Conservation (phyloP, 1,139 yeast species). For the Yamadazyma triangularis region DNA sequence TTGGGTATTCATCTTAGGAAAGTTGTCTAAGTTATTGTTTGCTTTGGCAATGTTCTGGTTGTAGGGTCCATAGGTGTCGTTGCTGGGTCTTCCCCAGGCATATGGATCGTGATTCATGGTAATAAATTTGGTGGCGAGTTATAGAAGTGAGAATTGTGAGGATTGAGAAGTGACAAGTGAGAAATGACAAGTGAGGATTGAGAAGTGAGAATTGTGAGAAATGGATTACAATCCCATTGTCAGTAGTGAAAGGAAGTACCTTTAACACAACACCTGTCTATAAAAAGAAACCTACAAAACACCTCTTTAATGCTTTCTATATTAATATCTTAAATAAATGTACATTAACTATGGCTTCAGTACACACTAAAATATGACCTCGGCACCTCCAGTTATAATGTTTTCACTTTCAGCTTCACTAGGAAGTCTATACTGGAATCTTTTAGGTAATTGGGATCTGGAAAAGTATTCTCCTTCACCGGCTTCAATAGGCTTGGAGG, state of each 20-base stretch:
- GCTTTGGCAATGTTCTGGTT: constrained; percentile 66
- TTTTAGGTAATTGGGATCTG: constrained; percentile 60
- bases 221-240: too few relatives aligned
- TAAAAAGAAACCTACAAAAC: too few relatives aligned
- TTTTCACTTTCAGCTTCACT: constrained; percentile 68
- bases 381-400: constrained; percentile 77
- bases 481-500: constrained; percentile 33
- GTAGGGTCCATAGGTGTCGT: constrained; percentile 75
- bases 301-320: too few relatives aligned
- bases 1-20: constrained; percentile 84
- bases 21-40: constrained; percentile 18
- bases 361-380: constrained; percentile 28
- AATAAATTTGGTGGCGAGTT: too few relatives aligned
- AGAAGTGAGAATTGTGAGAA: too few relatives aligned
- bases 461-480: constrained; percentile 50
- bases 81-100: constrained; percentile 92
- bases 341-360: neutral
- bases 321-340: neutral
- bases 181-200: too few relatives aligned
- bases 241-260: too few relatives aligned
- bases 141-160: too few relatives aligned
- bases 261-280: too few relatives aligned
- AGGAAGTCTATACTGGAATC: constrained; percentile 63
- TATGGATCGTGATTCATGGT: constrained; percentile 92
- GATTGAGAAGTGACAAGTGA: too few relatives aligned